Base-by-base conservation (phyloP, 2,329 filamentous ascomycete genomes). In the Trichoderma aggressivum region DNA sequence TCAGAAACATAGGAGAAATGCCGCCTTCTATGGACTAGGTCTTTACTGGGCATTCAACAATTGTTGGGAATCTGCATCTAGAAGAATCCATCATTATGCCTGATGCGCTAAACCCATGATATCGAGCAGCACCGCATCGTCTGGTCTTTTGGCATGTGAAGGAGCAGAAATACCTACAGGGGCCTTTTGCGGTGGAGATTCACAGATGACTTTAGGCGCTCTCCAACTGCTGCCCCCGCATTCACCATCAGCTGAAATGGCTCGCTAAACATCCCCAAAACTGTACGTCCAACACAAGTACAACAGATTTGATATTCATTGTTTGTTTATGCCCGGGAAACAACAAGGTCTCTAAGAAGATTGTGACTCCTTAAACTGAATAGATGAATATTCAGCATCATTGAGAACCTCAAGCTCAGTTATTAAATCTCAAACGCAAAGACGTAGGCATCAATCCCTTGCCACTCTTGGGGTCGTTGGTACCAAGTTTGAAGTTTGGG, bases 161-260 rank as follows among this genome's bases (percentile, higher is more conserved):
- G 50, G 34, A 24, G 3, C 47, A n/a, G 8, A 1, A 53, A 43
- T 43, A n/a, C n/a, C n/a, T n/a, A 66, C 63, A 66, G 50, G 63
- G 63, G 24, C 50, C 28, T 43, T 58, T 43, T 66, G 63, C 50
- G 21, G 63, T 39, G 63, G 63, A 53, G 63, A 34, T 36, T 11
- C 7, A n/a, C n/a, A 21, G 8, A 59, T 8, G 18, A 66, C 3
- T 43, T 66, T 11, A 43, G 63, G 63, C 24, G 28, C 26, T 43
- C 63, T 66, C 63, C 50, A 58, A 55, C 50, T 66, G 50, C 47
- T 36, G 47, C 63, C 63, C 47, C 63, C 63, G 63, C 63, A 66
- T 32, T 66, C 50, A 24, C 63, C 36, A 66, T 34, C 63, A 34
- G 28, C 65, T 34, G 55, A 50, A 50, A 64, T 24, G 21, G 43